These are phyloP conservation scores for Yamadazyma oceani DNA, from an alignment of 1,139 yeast genomes.

Conservation along the genomic window DNA sequence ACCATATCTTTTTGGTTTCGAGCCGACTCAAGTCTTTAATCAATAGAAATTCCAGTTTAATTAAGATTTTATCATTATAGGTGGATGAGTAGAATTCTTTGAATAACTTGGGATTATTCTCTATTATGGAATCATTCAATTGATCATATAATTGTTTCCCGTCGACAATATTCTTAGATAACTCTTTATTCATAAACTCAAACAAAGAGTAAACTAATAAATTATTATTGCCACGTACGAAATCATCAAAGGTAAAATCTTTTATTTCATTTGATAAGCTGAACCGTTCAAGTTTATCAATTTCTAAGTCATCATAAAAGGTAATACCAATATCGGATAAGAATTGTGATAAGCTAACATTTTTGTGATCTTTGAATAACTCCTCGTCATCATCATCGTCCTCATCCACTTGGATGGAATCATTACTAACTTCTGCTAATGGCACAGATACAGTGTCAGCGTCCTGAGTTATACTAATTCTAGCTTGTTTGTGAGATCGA, in stretches of 20 bases:
- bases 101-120: conserved; percentile 51
- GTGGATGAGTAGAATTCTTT: conserved; percentile 44
- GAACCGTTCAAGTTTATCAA: conserved; percentile 29
- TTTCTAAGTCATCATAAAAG: conserved; percentile 52
- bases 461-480: conserved; percentile 21
- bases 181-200: conserved; percentile 53
- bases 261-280: conserved; percentile 23
- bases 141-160: conserved; percentile 46
- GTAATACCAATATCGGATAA: conserved; percentile 48
- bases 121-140: conserved; percentile 42
- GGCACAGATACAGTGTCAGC: conserved; percentile 28
- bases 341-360: conserved; percentile 43
- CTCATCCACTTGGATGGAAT: conserved; percentile 5
- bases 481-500: conserved; percentile 4
- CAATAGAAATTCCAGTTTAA: conserved; percentile 44
- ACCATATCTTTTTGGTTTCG: conserved; percentile 56
- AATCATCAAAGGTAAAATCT: conserved; percentile 24
- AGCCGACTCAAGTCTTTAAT: conserved; percentile 51
- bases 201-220: conserved; percentile 46
- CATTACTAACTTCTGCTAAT: conserved; percentile 25
- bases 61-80: conserved; percentile 33
- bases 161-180: conserved; percentile 49
- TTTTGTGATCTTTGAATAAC: conserved; percentile 18
- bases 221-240: conserved; percentile 29
- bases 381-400: conserved; percentile 12